Evolutionary conservation across 352 stramenopile species (phyloP).

Genomic region (Pseudoperonospora humuli): DNA sequence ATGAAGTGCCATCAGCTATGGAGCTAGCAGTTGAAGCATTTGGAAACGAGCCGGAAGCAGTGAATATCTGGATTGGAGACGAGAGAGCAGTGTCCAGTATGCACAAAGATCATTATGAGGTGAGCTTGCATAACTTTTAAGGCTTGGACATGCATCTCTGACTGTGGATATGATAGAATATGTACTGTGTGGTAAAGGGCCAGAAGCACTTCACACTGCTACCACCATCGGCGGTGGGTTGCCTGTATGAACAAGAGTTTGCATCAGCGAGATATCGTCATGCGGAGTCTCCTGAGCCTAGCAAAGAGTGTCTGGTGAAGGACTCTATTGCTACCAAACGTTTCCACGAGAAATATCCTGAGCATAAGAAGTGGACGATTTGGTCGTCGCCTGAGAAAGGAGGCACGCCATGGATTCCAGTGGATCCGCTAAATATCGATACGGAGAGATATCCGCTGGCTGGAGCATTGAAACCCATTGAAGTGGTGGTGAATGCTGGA

Average conservation of each 20-base stretch:
- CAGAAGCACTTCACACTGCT: conserved; percentile 93
- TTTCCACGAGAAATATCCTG: conserved; percentile 49
- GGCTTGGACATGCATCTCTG: neutral
- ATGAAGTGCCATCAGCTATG: conserved; percentile 56
- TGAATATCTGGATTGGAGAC: conserved; percentile 98
- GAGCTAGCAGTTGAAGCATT: conserved; percentile 57
- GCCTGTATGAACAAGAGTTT: conserved; percentile 83
- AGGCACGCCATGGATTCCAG: conserved; percentile 71
- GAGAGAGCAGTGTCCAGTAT: conserved; percentile 91
- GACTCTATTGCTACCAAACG: conserved; percentile 26
- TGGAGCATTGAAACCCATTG: conserved; percentile 36
- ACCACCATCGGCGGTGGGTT: conserved; percentile 84
- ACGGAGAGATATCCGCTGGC: conserved; percentile 44
- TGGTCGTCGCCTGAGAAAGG: conserved; percentile 38
- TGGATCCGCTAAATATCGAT: conserved; percentile 68
- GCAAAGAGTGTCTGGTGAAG: conserved; percentile 11
- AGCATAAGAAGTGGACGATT: conserved; percentile 42
- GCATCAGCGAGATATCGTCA: conserved; percentile 55
- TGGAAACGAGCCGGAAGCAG: conserved; percentile 70
- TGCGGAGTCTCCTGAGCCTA: conserved; percentile 3
- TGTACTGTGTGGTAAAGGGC: conserved; percentile 95
- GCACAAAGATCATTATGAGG: conserved; percentile 98
- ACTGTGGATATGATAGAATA: conserved; percentile 67
- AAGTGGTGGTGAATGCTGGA: conserved; percentile 60
- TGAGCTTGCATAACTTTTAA: conserved; percentile 11